Evolutionary conservation across 805 yeast genomes (phyloP).

Genomic region (Starmerella floricola): DNA sequence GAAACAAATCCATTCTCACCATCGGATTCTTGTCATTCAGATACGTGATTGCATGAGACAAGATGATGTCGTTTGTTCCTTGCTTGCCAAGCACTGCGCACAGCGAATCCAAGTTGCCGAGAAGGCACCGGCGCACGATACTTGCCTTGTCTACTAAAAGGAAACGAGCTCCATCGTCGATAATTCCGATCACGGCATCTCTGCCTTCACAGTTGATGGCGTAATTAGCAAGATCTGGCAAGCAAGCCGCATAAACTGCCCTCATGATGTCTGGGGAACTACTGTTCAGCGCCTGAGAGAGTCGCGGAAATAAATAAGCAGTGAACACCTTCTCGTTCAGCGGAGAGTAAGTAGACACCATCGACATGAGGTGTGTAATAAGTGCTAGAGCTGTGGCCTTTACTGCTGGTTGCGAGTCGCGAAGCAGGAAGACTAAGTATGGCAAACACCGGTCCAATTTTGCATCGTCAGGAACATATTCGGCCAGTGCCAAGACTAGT

Average conservation of each 20-base stretch:
- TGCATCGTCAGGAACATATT: constrained; percentile 64
- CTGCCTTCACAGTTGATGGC: constrained; percentile 34
- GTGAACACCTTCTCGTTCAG: constrained; percentile 66
- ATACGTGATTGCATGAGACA: constrained; percentile 85
- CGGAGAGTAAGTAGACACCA: constrained; percentile 56
- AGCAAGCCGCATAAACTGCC: constrained; percentile 55
- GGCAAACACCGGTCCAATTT: constrained; percentile 82
- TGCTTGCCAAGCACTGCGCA: constrained; percentile 78
- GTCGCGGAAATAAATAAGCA: constrained; percentile 68
- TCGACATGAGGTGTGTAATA: constrained; percentile 52
- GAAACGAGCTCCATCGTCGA: constrained; percentile 53
- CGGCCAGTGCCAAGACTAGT: constrained; percentile 61
- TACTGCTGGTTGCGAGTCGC: constrained; percentile 54
- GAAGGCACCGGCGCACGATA: constrained; percentile 54
- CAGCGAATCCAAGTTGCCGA: constrained; percentile 59
- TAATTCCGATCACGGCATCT: constrained; percentile 31
- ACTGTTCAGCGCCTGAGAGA: constrained; percentile 34
- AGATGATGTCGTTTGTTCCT: constrained; percentile 72
- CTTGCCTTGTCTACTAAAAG: constrained; percentile 59
- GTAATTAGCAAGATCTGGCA: constrained; percentile 58
- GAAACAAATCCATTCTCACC: constrained; percentile 58
- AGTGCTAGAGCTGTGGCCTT: constrained; percentile 53
- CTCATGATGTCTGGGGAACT: constrained; percentile 40
- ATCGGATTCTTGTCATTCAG: constrained; percentile 65
- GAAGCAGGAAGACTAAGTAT: constrained; percentile 56